Conservation (phyloP, 257 asterid species). For the Coffea eugenioides region DNA sequence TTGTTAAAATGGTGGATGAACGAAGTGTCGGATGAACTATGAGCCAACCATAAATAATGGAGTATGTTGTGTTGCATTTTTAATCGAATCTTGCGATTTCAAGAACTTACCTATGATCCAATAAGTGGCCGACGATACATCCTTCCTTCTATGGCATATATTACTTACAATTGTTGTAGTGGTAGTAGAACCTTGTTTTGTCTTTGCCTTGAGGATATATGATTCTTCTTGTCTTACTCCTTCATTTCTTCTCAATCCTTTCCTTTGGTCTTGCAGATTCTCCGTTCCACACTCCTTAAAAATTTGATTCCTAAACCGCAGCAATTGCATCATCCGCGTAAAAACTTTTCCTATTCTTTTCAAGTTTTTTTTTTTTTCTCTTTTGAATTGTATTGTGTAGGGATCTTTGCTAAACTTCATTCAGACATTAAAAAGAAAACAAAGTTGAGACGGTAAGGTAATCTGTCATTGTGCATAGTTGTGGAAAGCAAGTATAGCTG, state of each 20-base stretch:
- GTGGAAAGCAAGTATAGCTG: not conserved
- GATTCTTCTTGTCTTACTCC: not conserved
- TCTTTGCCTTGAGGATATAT: not conserved
- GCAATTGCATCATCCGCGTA: not conserved
- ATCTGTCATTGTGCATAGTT: too few species aligned
- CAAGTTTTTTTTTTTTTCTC: too few species aligned
- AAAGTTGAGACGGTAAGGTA: too few species aligned
- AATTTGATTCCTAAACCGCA: not conserved
- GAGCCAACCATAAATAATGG: too few species aligned
- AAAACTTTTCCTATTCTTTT: not conserved
- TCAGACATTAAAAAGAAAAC: not conserved
- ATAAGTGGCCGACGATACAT: not conserved
- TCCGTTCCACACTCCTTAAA: not conserved
- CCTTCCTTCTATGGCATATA: not conserved
- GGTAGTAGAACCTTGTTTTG: not conserved
- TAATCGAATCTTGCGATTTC: too few species aligned
- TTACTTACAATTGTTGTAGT: not conserved
- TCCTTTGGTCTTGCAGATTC: not conserved
- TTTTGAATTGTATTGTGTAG: too few species aligned
- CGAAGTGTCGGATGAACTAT: too few species aligned
- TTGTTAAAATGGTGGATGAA: too few species aligned
- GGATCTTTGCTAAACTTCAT: not conserved
- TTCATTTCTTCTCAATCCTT: not conserved
- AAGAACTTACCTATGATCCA: too few species aligned
- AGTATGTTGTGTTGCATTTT: too few species aligned